Conservation (phyloP, 1,284 basidiomycete species). For the Cystobasidiaceae sp. region DNA sequence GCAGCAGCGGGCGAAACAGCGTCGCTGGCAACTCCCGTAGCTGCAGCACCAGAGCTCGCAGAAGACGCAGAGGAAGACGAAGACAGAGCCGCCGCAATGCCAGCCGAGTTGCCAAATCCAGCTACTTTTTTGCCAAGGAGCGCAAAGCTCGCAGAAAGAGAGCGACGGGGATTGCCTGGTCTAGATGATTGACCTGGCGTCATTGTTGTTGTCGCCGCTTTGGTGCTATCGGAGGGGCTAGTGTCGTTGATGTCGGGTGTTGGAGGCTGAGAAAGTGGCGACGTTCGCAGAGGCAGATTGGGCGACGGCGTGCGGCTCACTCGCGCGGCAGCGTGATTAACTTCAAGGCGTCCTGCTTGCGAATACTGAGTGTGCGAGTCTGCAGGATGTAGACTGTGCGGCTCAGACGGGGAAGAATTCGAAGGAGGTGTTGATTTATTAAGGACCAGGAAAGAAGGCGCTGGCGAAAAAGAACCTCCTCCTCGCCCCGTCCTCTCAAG, state of each 20-base stretch:
- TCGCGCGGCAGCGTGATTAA: neutral
- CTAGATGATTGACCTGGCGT: neutral
- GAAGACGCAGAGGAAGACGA: neutral
- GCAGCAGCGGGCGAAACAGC: too few relatives aligned
- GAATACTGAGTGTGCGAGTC: neutral
- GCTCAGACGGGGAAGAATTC: too few relatives aligned
- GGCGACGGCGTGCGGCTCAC: neutral
- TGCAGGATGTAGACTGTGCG: too few relatives aligned
- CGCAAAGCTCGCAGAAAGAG: constrained; percentile 1
- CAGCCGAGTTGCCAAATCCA: constrained; percentile 1
- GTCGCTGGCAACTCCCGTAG: too few relatives aligned
- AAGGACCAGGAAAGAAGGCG: too few relatives aligned
- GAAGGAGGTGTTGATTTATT: too few relatives aligned
- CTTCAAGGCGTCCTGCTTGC: too few relatives aligned
- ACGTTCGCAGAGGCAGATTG: neutral
- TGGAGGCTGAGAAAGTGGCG: neutral
- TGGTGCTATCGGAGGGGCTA: neutral
- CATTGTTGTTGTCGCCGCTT: neutral
- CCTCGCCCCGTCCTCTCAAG: too few relatives aligned
- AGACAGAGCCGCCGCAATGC: neutral
- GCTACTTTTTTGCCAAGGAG: constrained; percentile 10
- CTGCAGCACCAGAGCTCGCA: neutral
- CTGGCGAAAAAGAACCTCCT: too few relatives aligned
- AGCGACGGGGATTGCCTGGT: neutral
- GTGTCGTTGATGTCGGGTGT: neutral